Percentiles rank a stretch among this genome's conserved stretches.
These are phyloP conservation scores for Sungouiozyma intestinalis DNA, from an alignment of 805 yeast species.

Conservation along the genomic window DNA sequence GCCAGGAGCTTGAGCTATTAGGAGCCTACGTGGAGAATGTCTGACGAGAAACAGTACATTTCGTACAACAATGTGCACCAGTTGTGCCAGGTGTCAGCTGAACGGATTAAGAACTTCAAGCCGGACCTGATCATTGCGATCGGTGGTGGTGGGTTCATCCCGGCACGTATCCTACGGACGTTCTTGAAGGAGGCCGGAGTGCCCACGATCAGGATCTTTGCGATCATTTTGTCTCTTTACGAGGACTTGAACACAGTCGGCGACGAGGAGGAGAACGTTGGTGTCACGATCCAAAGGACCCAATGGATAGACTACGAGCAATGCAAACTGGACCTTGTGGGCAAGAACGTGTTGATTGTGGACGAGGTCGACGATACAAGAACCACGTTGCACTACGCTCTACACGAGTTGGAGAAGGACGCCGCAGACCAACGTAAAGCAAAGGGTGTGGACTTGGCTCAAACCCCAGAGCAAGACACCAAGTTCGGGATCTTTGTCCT, in stretches of 20 bases:
- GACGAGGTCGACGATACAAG: constrained; percentile 85
- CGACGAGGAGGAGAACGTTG: constrained; percentile 45
- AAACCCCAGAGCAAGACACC: constrained; percentile 39
- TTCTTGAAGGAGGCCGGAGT: constrained; percentile 80
- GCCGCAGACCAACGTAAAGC: constrained; percentile 49
- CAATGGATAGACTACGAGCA: constrained; percentile 77
- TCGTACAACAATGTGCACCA: constrained; percentile 77
- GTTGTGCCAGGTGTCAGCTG: constrained; percentile 53
- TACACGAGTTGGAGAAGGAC: constrained; percentile 64
- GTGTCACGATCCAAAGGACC: constrained; percentile 61
- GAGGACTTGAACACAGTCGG: constrained; percentile 66
- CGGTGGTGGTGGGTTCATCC: constrained; percentile 97
- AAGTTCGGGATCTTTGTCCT: constrained; percentile 67
- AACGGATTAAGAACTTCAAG: constrained; percentile 54
- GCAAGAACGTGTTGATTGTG: constrained; percentile 61
- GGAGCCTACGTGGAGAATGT: constrained; percentile 9
- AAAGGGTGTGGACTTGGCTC: constrained; percentile 35
- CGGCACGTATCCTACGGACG: constrained; percentile 91
- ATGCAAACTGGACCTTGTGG: constrained; percentile 47
- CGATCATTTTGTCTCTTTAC: constrained; percentile 83
- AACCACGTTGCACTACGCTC: constrained; percentile 73
- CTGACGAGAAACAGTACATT: constrained; percentile 50
- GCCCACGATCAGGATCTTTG: constrained; percentile 88
- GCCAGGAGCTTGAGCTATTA: neutral
- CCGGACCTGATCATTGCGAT: constrained; percentile 91